A percentile compares a stretch with the other conserved stretches of the same genome.
Conservation (phyloP, 164 flowering plant species). For the Sextonia rubra region DNA sequence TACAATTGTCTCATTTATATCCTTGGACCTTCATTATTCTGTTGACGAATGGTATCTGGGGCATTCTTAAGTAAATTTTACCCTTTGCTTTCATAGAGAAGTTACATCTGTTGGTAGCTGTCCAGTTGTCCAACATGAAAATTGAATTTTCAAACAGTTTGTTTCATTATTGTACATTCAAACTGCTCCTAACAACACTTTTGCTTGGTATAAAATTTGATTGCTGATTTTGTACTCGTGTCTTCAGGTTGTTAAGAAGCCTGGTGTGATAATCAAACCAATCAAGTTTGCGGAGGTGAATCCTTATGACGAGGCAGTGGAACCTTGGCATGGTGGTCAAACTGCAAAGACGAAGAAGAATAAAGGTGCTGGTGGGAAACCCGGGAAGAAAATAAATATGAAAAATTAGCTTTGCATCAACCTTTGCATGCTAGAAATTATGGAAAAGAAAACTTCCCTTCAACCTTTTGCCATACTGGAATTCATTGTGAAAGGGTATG, state of each 20-base stretch:
- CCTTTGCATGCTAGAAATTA: background rate
- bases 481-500: background rate
- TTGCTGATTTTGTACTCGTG: constrained; percentile 7
- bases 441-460: background rate
- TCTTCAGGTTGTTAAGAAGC: constrained; percentile 71
- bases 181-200: background rate
- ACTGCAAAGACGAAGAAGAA: background rate
- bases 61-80: too few species aligned
- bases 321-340: background rate
- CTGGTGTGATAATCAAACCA: constrained; percentile 77
- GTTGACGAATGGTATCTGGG: too few species aligned
- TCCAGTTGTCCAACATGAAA: too few species aligned
- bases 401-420: background rate
- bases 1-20: too few species aligned
- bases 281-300: constrained; percentile 62
- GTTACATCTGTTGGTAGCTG: too few species aligned
- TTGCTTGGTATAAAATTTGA: background rate
- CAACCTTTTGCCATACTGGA: background rate
- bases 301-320: constrained; percentile 35
- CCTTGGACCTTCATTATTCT: too few species aligned
- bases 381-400: constrained; percentile 1
- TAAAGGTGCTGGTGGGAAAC: constrained; percentile 2
- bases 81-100: too few species aligned
- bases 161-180: too few species aligned
- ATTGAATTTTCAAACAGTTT: too few species aligned